phyloP scores from a whole-genome alignment of 2,329 filamentous ascomycete species.

The Teratosphaeria pseudoeucalypti region DNA sequence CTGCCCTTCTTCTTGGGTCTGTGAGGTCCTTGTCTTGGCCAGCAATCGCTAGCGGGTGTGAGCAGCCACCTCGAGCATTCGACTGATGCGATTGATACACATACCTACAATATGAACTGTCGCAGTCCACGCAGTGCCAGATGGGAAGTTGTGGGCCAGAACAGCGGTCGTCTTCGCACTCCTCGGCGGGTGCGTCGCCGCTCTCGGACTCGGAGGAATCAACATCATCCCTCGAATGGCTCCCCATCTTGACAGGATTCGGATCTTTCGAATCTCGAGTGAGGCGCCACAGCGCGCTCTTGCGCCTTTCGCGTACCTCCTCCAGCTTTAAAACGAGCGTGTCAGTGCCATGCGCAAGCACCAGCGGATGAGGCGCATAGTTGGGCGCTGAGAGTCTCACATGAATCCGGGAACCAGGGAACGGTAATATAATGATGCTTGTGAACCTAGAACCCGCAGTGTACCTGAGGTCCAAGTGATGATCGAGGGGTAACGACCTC shows the following conservation, averaged over 20 bases:
- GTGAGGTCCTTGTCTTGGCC: constrained; percentile 23
- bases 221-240: not conserved
- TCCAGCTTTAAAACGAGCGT: not conserved
- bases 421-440: not conserved
- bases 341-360: not conserved
- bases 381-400: not conserved
- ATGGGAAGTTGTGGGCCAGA: constrained; percentile 15
- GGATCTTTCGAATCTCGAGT: not conserved
- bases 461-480: not conserved
- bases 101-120: constrained; percentile 25
- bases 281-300: not conserved
- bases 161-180: constrained; percentile 24
- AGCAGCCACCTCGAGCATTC: not conserved
- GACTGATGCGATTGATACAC: constrained; percentile 1
- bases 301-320: not conserved
- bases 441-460: not conserved
- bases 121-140: constrained; percentile 25
- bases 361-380: not conserved
- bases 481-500: not conserved
- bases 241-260: not conserved
- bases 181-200: constrained; percentile 14
- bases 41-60: constrained; percentile 17
- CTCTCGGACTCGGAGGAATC: not conserved
- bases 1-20: constrained; percentile 24
- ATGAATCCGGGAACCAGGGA: not conserved